Base-by-base conservation (phyloP, 176 grass and related monocot genomes). In the barley (Hordeum vulgare) region DNA sequence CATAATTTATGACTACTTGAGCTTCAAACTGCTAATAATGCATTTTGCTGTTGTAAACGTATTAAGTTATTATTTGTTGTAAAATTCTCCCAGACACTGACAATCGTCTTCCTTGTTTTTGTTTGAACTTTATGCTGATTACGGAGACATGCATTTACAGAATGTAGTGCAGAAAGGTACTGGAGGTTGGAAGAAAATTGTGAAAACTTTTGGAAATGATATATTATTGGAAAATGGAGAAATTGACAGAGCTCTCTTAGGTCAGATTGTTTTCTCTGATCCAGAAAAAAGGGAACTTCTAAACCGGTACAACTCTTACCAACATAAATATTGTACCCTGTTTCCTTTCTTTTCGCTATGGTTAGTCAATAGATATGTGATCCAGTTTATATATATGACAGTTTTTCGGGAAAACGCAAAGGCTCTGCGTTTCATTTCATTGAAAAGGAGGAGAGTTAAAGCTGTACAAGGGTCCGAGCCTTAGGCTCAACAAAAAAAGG, bases 141-240 rank as follows among this genome's bases (percentile, higher is more conserved):
- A 36, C 18, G 31, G 12, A 83, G 15, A 24, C 3, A 49, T 95
- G 26, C 26, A 60, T 86, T 70, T 90, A 37, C 58, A 97, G 95
- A 85, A 91, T 85, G 92, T 94, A 15, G 92, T 94, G 69, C 81
- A 27, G 78, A 94, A 94, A 86, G 95, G 92, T 17, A 93, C 90
- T 21, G 66, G 86, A 49, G 90, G 92, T 81, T 97, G 90, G 95
- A 97, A 93, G 86, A 97, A 97, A 79, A 88, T 97, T 67, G 86
- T 89, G 12, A 89, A 91, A 84, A 82, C 82, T 75, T 97, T 97
- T 69, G 95, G 95, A 25, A 65, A 94, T 81, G 86, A 88, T 15
- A 89, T 97, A 84, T 85, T 97, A n/a, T 56, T 93, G 45, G 90
- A 94, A 63, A 93, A 73, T 88, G 95, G 88, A 78, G 95, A 97